Evolutionary conservation across 192 early-diverging fungal genomes (phyloP), one percentile per base, ranked within the genome.

Genomic region (Backusella sp.): DNA sequence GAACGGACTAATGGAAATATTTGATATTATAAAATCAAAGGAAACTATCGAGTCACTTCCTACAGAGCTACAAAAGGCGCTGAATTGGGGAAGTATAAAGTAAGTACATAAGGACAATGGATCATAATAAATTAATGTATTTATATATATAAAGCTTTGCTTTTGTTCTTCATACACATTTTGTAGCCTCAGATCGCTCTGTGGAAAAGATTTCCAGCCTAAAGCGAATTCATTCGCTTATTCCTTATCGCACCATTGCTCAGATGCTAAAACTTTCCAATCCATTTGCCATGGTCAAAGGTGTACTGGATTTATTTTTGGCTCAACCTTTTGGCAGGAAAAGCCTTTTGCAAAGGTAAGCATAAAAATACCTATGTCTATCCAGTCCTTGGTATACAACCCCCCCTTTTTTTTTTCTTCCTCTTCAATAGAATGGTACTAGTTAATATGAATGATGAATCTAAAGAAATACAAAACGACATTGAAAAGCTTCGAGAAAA

Each of bases 51-150:
- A 83, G 5, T 53, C 85, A 11, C 74, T 90, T 17, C 88, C 88
- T 2, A 32, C 23, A 5, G 69, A 83, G 5, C 79, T 87, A 19
- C 79, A 78, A 62, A 80, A 79, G 3, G 77, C 84, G 3, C 82
- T 90, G 75, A 85, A 88, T 36, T 90, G 85, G 85, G 88, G 86
- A 7, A 80, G 84, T 49, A 90, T 89, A 72, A 86, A 81, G 84
- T 85, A 81, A 73, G 67, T 39, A 39, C 1, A 39, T 11, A 15
- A 17, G 3, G 15, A 44, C 3, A n/a, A 17, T 67, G 23, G 37
- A 5, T 41, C 9, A 41, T 69, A 44, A n/a, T 6, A 1, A 49
- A 49, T 19, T 4, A 49, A n/a, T 6, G 1, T 49, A 49, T n/a
- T 49, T 71, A 32, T 6, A 23, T 37, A 42, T 7, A 17, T 49